phyloP scores from a whole-genome alignment of 805 yeast species.

The Candida mattraensis region DNA sequence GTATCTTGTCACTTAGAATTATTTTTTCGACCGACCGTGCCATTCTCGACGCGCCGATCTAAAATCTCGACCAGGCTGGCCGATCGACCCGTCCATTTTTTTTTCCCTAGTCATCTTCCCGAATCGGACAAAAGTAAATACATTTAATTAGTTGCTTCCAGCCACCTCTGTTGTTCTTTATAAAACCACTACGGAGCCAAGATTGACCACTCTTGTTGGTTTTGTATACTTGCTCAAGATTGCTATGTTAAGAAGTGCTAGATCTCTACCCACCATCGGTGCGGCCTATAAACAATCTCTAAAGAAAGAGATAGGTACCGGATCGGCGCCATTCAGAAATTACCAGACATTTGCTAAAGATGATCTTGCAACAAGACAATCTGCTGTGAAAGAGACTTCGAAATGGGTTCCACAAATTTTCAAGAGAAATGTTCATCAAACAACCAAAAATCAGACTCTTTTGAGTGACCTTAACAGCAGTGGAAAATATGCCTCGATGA shows the following conservation, averaged over 20 bases:
- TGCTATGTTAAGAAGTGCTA: slow-evolving; percentile 35
- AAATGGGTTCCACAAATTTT: slow-evolving; percentile 13
- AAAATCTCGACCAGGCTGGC: slow-evolving; percentile 1
- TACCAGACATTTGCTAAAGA: slow-evolving; percentile 9
- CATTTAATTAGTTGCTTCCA: slow-evolving; percentile 1
- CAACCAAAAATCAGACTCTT: slow-evolving; percentile 33
- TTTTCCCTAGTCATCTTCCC: slow-evolving; percentile 2
- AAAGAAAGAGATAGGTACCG: slow-evolving; percentile 10
- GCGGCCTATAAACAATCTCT: slow-evolving; percentile 28
- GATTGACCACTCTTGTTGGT: neutral
- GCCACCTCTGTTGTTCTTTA: slow-evolving; percentile 3
- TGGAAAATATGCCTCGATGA: slow-evolving; percentile 40
- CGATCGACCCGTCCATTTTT: too few species aligned
- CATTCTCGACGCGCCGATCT: neutral
- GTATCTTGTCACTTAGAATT: too few species aligned
- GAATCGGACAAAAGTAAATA: slow-evolving; percentile 12
- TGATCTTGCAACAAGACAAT: slow-evolving; percentile 5
- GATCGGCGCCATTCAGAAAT: slow-evolving; percentile 12
- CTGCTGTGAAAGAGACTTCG: too few species aligned
- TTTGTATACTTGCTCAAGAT: too few species aligned
- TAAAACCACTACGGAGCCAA: too few species aligned
- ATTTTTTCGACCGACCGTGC: too few species aligned
- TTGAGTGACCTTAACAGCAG: slow-evolving; percentile 27
- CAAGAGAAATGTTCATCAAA: slow-evolving; percentile 35
- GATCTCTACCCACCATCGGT: slow-evolving; percentile 35